Evolutionary conservation across 345 rosid species (phyloP), one percentile per base, ranked within the genome.

Genomic region (Erysimum cheiranthoides): DNA sequence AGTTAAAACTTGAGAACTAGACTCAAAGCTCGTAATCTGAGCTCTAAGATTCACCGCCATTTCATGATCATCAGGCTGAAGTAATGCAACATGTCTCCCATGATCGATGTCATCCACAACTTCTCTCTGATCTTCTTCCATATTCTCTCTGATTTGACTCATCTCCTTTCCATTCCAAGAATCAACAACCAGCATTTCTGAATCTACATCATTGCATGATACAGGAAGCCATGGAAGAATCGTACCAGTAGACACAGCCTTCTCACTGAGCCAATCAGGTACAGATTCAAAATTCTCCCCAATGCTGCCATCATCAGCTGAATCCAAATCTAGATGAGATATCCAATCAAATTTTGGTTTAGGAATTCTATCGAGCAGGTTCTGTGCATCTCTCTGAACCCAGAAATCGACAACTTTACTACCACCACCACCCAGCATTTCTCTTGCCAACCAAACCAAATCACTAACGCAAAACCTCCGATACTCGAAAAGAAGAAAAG

Each of bases 141-240:
- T 71, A 67, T 9, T 42, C 61, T 86, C 93, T 50, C 66, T 82
- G 54, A 18, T 79, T 64, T 73, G 74, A 71, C 71, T 81, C 56
- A 31, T 59, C 40, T 78, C 77, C 32, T 75, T 71, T 8, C 76
- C 76, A 9, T 31, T 74, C 10, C 79, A 83, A 70, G 67, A 71
- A 68, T 73, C 66, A 75, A 66, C 81, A 45, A 60, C 78, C 50
- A 66, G 38, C 57, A 42, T 76, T 25, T 56, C 82, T 11, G 84
- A 78, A 30, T 47, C 51, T 67, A 80, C 70, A 64, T 85, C 87
- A 60, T 53, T 62, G 18, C 1, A 17, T 0, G 87, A 75, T 46
- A 89, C 38, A 21, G 98, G 95, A 80, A 90, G 87, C 94, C 91
- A 90, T 27, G 91, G 85, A 58, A 92, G 77, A 76, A 85, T 32